A percentile compares a stretch with the other conserved stretches of the same genome.
Conservation (phyloP, 2,329 filamentous ascomycete species). For the Apiospora pterosperma region DNA sequence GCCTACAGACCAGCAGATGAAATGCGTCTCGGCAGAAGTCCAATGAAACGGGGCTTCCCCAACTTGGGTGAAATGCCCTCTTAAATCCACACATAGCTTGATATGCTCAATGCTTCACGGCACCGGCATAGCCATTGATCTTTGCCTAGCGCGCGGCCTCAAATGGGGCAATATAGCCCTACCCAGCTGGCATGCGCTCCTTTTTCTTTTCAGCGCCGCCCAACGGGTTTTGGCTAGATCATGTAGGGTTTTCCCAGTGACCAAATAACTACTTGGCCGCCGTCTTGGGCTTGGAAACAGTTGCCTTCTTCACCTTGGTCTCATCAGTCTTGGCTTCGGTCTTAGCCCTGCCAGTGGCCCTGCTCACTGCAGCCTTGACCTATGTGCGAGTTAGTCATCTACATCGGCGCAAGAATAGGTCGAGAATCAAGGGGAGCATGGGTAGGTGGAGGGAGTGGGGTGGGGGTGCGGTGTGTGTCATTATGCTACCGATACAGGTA, state of each 20-base stretch:
- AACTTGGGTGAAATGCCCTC: not conserved
- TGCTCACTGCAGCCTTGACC: slow-evolving; percentile 28
- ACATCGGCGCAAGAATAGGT: not conserved
- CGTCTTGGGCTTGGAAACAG: slow-evolving; percentile 22
- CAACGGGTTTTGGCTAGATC: not conserved
- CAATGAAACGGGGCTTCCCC: not conserved
- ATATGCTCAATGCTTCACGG: not conserved
- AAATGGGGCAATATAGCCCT: not conserved
- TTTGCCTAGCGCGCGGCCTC: not conserved
- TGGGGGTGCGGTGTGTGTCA: not conserved
- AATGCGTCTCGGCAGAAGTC: not conserved
- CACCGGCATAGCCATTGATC: not conserved
- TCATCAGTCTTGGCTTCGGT: slow-evolving; percentile 14
- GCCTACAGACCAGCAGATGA: not conserved
- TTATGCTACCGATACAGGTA: too few relatives aligned
- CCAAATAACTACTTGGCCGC: slow-evolving; percentile 17
- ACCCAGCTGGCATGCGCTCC: not conserved
- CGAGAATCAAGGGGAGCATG: not conserved
- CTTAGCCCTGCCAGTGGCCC: slow-evolving; percentile 24
- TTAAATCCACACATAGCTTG: not conserved
- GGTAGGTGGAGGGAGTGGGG: not conserved
- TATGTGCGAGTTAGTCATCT: slow-evolving; percentile 8
- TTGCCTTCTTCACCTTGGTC: slow-evolving; percentile 22
- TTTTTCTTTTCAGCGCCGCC: not conserved
- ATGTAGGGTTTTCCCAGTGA: not conserved